Percentiles rank a stretch among this genome's conserved stretches.
Conservation (phyloP, 768 basidiomycete genomes). For the Nevesoporus exiguus region DNA sequence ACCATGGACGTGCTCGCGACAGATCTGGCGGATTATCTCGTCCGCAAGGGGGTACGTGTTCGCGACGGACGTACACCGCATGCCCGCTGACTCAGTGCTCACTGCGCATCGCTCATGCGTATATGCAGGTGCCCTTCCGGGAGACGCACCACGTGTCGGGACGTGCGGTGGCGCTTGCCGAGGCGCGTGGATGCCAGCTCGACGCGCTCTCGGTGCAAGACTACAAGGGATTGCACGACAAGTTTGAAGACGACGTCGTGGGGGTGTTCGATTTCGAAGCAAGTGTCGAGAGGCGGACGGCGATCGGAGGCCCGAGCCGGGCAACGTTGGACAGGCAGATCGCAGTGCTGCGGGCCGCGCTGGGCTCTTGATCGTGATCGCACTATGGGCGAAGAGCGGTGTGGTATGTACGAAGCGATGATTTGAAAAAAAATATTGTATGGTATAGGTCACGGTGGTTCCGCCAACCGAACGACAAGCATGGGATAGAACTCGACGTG, state of each 20-base stretch:
- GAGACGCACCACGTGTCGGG: constrained; percentile 99
- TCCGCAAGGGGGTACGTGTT: constrained; percentile 88
- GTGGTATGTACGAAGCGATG: not conserved
- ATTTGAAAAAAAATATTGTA: not conserved
- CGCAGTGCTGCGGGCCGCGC: constrained; percentile 59
- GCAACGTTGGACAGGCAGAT: constrained; percentile 87
- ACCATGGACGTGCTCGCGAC: constrained; percentile 99
- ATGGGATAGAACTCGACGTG: too few relatives aligned
- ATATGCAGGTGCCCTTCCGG: constrained; percentile 85
- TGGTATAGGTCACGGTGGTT: too few relatives aligned
- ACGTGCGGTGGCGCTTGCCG: constrained; percentile 91
- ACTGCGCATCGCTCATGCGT: not conserved
- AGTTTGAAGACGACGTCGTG: constrained; percentile 80
- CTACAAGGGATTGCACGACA: constrained; percentile 67
- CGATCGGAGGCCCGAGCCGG: constrained; percentile 89
- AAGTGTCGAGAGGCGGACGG: constrained; percentile 86
- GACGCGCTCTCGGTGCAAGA: constrained; percentile 78
- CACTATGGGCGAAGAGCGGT: not conserved
- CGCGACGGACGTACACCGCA: too few relatives aligned
- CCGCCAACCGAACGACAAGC: too few relatives aligned
- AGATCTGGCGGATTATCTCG: constrained; percentile 98
- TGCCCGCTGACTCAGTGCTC: not conserved
- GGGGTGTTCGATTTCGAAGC: constrained; percentile 93
- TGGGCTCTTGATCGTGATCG: constrained; percentile 33
- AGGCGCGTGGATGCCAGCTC: constrained; percentile 75